Percentiles rank a stretch among this genome's conserved stretches.
Conservation (phyloP, 371 early-diverging fungal species). For the Mortierella sp. region DNA sequence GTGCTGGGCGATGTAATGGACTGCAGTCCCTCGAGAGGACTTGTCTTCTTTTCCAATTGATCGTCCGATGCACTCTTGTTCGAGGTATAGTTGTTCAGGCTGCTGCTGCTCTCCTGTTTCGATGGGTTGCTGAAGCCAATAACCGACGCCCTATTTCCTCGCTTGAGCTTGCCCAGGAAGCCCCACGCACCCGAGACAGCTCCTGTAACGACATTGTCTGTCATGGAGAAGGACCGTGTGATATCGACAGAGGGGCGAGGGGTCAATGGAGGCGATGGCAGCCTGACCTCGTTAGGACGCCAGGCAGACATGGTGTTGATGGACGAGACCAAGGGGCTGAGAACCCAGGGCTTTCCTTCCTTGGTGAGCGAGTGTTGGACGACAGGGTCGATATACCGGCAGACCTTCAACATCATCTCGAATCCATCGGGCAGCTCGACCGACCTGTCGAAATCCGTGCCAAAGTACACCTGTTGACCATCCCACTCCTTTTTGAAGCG, state of each 20-base stretch:
- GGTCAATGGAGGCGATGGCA: constrained; percentile 42
- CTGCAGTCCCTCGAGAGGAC: neutral
- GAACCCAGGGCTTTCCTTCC: constrained; percentile 68
- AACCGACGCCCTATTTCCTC: constrained; percentile 41
- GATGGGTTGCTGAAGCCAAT: constrained; percentile 28
- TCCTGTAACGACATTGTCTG: constrained; percentile 28
- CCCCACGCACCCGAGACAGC: constrained; percentile 54
- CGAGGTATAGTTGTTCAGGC: constrained; percentile 7
- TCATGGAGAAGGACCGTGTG: constrained; percentile 33
- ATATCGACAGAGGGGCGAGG: constrained; percentile 48
- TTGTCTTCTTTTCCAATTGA: constrained; percentile 31
- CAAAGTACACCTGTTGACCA: constrained; percentile 72
- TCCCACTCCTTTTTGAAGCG: constrained; percentile 70
- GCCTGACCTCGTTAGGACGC: constrained; percentile 42
- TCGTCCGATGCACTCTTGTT: constrained; percentile 30
- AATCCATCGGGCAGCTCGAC: constrained; percentile 66
- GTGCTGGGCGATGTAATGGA: constrained; percentile 16
- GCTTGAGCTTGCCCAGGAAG: constrained; percentile 48
- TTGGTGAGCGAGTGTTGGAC: constrained; percentile 63
- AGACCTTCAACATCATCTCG: constrained; percentile 70
- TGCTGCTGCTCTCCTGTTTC: constrained; percentile 16
- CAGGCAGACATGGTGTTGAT: constrained; percentile 67
- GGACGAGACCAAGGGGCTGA: constrained; percentile 69
- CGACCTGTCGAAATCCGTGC: constrained; percentile 65
- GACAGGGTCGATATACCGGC: constrained; percentile 71